Evolutionary conservation across 768 basidiomycete species (phyloP).

Genomic region (Aureoboletus auriporus): DNA sequence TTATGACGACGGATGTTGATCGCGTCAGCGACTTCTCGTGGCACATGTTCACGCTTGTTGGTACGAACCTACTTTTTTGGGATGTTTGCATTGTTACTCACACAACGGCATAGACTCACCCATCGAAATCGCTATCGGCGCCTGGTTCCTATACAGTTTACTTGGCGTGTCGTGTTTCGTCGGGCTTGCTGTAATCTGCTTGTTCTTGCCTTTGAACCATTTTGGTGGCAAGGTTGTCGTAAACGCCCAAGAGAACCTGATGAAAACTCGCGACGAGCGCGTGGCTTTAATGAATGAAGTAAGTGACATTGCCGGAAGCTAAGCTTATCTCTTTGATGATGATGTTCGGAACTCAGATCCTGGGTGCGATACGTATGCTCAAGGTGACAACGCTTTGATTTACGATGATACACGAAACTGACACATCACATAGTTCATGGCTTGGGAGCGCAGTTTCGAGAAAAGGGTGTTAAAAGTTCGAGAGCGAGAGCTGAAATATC

Average conservation of each 20-base stretch:
- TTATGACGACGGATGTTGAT: slow-evolving; percentile 95
- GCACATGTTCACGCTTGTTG: slow-evolving; percentile 73
- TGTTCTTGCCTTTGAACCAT: slow-evolving; percentile 79
- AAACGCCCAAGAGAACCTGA: slow-evolving; percentile 74
- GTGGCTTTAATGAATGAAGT: slow-evolving; percentile 89
- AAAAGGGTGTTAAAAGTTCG: slow-evolving; percentile 66
- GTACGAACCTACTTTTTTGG: slow-evolving; percentile 32
- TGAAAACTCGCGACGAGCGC: slow-evolving; percentile 90
- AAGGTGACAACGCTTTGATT: slow-evolving; percentile 39
- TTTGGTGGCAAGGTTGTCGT: slow-evolving; percentile 78
- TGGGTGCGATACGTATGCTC: slow-evolving; percentile 88
- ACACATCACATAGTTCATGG: slow-evolving; percentile 68
- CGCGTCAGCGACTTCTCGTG: slow-evolving; percentile 81
- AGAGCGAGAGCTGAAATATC: slow-evolving; percentile 78
- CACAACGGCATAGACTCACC: slow-evolving; percentile 53
- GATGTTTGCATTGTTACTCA: not conserved
- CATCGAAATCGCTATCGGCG: slow-evolving; percentile 72
- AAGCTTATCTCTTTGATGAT: not conserved
- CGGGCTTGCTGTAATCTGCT: slow-evolving; percentile 71
- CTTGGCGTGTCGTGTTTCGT: slow-evolving; percentile 77
- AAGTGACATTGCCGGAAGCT: slow-evolving; percentile 3
- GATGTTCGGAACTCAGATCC: slow-evolving; percentile 39
- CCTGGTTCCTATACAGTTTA: slow-evolving; percentile 70
- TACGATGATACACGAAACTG: not conserved
- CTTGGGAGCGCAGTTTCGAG: slow-evolving; percentile 91